These are phyloP conservation scores for Hydnomerulius pinastri DNA, from an alignment of 768 basidiomycete genomes.

Conservation along the genomic window DNA sequence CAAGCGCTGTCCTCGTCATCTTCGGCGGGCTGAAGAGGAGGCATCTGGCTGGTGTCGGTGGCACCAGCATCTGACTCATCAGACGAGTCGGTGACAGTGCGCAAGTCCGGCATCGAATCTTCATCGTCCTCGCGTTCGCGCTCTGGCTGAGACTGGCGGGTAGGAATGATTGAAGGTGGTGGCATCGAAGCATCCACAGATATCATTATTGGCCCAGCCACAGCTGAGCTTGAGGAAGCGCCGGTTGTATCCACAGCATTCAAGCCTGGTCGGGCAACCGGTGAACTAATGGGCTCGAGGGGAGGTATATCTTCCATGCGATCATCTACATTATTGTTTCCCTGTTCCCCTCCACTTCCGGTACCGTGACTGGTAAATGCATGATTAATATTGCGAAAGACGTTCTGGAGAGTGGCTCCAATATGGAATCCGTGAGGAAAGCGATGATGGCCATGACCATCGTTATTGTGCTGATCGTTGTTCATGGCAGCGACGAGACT, in stretches of 20 bases:
- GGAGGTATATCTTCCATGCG: conserved; percentile 1
- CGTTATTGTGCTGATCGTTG: conserved; percentile 14
- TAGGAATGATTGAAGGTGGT: not conserved
- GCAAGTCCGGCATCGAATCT: conserved; percentile 45
- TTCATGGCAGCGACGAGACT: conserved; percentile 16
- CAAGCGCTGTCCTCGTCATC: conserved; percentile 31
- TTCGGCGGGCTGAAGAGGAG: conserved; percentile 26
- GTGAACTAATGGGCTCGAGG: conserved; percentile 4
- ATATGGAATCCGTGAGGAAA: conserved; percentile 24
- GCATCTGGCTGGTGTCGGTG: conserved; percentile 32
- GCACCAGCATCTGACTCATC: conserved; percentile 35
- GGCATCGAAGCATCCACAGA: conserved; percentile 9
- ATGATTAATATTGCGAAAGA: conserved; percentile 34
- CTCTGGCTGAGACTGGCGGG: not conserved
- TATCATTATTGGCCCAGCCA: not conserved
- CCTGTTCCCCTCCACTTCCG: conserved; percentile 1
- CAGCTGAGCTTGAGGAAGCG: conserved; percentile 2
- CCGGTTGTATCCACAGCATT: conserved; percentile 2
- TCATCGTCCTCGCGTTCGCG: conserved; percentile 31
- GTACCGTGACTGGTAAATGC: conserved; percentile 22
- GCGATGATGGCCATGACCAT: conserved; percentile 4
- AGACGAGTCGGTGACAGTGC: conserved; percentile 40
- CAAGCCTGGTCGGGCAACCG: not conserved
- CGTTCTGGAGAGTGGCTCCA: conserved; percentile 29
- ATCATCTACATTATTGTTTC: not conserved